A percentile compares a stretch with the other conserved stretches of the same genome.
Conservation (phyloP, 2,329 filamentous ascomycete genomes). For the Trichocomaceae sp. region DNA sequence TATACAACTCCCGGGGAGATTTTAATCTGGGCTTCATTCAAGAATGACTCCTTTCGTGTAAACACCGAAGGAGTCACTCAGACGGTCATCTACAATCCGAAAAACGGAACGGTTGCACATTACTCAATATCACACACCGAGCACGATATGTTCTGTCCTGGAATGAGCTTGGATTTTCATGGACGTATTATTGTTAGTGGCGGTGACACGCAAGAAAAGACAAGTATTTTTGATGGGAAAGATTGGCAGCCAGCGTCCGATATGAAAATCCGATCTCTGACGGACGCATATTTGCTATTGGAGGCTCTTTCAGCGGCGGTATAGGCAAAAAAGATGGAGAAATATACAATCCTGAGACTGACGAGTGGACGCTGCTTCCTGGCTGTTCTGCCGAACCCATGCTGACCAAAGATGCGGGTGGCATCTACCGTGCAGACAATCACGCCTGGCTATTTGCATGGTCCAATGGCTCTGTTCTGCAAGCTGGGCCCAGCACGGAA, state of each 20-base stretch:
- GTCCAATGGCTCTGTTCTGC: slow-evolving; percentile 45
- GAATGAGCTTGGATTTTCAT: slow-evolving; percentile 45
- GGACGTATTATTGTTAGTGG: slow-evolving; percentile 51
- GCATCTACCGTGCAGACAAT: slow-evolving; percentile 44
- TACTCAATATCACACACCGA: slow-evolving; percentile 10
- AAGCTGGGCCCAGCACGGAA: slow-evolving; percentile 48
- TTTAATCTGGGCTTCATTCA: slow-evolving; percentile 11
- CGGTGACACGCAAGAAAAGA: slow-evolving; percentile 45
- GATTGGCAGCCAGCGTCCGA: slow-evolving; percentile 36
- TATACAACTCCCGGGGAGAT: slow-evolving; percentile 8
- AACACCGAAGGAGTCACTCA: slow-evolving; percentile 10
- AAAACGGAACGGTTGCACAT: slow-evolving; percentile 4
- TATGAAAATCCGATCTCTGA: slow-evolving; percentile 46
- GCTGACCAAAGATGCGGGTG: slow-evolving; percentile 41
- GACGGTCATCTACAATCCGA: slow-evolving; percentile 14
- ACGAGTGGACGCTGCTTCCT: slow-evolving; percentile 44
- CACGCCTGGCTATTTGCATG: slow-evolving; percentile 51
- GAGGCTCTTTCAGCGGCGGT: slow-evolving; percentile 51
- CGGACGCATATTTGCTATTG: slow-evolving; percentile 53
- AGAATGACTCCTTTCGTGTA: slow-evolving; percentile 8
- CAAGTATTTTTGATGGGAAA: slow-evolving; percentile 43
- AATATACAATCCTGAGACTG: slow-evolving; percentile 42
- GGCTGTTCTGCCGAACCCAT: slow-evolving; percentile 44
- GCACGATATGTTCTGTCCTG: slow-evolving; percentile 28
- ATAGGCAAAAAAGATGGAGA: slow-evolving; percentile 51